phyloP scores from a whole-genome alignment of 805 yeast species.

The Candida loeiensis region DNA sequence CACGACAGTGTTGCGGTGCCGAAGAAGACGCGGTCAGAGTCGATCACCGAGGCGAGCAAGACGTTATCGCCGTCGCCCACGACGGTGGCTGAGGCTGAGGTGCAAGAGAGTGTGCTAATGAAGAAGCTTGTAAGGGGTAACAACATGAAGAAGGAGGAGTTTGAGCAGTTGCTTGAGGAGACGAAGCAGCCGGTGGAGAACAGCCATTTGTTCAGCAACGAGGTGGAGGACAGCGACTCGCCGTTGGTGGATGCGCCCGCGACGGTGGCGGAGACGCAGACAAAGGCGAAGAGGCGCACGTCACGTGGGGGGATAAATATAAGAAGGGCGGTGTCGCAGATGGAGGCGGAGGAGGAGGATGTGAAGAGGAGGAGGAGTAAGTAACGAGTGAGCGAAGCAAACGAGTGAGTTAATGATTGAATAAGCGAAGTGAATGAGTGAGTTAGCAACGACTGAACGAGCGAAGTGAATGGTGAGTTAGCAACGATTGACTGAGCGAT shows the following conservation, averaged over 20 bases:
- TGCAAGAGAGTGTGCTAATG: constrained; percentile 27
- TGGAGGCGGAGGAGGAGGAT: constrained; percentile 7
- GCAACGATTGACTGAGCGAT: too few relatives aligned
- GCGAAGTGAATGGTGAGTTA: too few relatives aligned
- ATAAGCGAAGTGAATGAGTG: constrained; percentile 5
- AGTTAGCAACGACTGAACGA: too few relatives aligned
- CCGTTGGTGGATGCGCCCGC: constrained; percentile 10
- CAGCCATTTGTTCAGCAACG: constrained; percentile 40
- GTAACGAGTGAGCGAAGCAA: constrained; percentile 5
- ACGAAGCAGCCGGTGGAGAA: constrained; percentile 28
- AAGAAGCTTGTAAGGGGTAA: constrained; percentile 35
- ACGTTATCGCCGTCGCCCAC: constrained; percentile 10
- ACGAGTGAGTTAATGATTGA: constrained; percentile 5
- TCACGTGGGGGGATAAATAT: constrained; percentile 29
- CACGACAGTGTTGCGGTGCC: constrained; percentile 14
- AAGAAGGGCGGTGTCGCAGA: constrained; percentile 7
- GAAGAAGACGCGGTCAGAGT: constrained; percentile 3
- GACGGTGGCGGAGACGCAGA: constrained; percentile 8
- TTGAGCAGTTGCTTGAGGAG: constrained; percentile 29
- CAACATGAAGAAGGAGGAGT: constrained; percentile 30
- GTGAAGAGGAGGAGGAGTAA: too few relatives aligned
- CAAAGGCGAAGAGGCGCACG: constrained; percentile 21
- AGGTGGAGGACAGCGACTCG: constrained; percentile 22
- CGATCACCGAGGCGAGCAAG: neutral
- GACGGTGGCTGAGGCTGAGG: neutral